Percentiles rank a stretch among this genome's conserved stretches.
These are phyloP conservation scores for Tricholomella constricta DNA, from an alignment of 768 basidiomycete species.

Conservation along the genomic window DNA sequence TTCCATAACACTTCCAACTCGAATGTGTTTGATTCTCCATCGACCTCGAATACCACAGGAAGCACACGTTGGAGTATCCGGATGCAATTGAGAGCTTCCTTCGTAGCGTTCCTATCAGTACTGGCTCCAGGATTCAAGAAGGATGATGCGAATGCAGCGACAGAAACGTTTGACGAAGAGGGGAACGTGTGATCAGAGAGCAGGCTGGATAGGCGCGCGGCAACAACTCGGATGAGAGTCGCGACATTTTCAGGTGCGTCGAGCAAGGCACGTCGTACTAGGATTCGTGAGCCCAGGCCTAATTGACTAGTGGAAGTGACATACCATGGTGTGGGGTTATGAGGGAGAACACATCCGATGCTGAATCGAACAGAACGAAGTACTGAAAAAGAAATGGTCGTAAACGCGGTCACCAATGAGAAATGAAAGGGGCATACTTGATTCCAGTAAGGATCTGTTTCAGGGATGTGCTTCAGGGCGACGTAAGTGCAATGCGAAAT, in stretches of 20 bases:
- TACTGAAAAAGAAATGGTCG: slow-evolving; percentile 49
- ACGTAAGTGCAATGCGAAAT: neutral
- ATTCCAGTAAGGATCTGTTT: slow-evolving; percentile 85
- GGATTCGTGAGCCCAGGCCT: slow-evolving; percentile 13
- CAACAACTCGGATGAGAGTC: slow-evolving; percentile 74
- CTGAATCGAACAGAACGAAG: slow-evolving; percentile 82
- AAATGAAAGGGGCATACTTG: slow-evolving; percentile 54
- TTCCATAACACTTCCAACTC: slow-evolving; percentile 87
- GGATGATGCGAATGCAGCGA: slow-evolving; percentile 68
- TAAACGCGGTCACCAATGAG: neutral
- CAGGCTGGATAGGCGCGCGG: slow-evolving; percentile 70
- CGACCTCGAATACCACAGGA: slow-evolving; percentile 85
- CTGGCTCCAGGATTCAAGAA: slow-evolving; percentile 62
- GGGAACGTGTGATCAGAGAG: slow-evolving; percentile 84
- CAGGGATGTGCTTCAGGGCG: slow-evolving; percentile 63
- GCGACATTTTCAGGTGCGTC: slow-evolving; percentile 87
- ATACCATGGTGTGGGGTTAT: slow-evolving; percentile 84
- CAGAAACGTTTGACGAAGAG: slow-evolving; percentile 51
- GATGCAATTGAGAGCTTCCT: slow-evolving; percentile 90
- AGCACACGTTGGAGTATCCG: slow-evolving; percentile 86
- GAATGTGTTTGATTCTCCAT: slow-evolving; percentile 69
- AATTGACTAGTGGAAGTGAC: slow-evolving; percentile 26
- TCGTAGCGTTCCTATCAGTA: slow-evolving; percentile 68
- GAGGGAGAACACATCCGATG: slow-evolving; percentile 89
- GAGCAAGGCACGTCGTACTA: slow-evolving; percentile 80